These are phyloP conservation scores for Citrus sinensis DNA, from an alignment of 345 rosid species.

Conservation along the genomic window DNA sequence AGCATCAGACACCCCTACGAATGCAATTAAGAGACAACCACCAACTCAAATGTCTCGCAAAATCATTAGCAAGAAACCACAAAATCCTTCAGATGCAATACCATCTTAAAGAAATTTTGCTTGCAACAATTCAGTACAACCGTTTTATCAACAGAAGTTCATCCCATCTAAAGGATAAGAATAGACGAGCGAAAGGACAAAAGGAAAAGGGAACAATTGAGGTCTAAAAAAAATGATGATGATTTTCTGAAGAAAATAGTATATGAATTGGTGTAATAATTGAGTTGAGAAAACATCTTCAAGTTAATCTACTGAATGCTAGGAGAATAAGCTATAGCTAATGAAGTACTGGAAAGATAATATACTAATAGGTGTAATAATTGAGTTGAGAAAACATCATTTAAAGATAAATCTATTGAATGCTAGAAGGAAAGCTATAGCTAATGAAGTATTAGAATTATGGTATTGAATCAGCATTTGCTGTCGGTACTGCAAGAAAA, in stretches of 20 bases:
- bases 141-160: too few species aligned
- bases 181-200: too few species aligned
- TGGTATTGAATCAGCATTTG: not conserved
- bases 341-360: not conserved
- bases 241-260: not conserved
- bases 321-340: not conserved
- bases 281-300: not conserved
- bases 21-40: not conserved
- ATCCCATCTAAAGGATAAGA: too few species aligned
- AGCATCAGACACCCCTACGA: not conserved
- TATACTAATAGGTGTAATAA: not conserved
- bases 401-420: not conserved
- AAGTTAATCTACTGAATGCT: not conserved
- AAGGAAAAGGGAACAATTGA: too few species aligned
- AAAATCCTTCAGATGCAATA: too few species aligned
- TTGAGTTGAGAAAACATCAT: not conserved
- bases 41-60: not conserved
- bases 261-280: not conserved
- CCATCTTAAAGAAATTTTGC: too few species aligned
- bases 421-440: not conserved
- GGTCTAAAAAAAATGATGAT: not conserved
- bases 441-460: not conserved
- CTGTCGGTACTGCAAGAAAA: not conserved
- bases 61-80: too few species aligned
- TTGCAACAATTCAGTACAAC: too few species aligned